Conservation (phyloP, 2,329 filamentous ascomycete genomes). For the Diaporthe batatas region DNA sequence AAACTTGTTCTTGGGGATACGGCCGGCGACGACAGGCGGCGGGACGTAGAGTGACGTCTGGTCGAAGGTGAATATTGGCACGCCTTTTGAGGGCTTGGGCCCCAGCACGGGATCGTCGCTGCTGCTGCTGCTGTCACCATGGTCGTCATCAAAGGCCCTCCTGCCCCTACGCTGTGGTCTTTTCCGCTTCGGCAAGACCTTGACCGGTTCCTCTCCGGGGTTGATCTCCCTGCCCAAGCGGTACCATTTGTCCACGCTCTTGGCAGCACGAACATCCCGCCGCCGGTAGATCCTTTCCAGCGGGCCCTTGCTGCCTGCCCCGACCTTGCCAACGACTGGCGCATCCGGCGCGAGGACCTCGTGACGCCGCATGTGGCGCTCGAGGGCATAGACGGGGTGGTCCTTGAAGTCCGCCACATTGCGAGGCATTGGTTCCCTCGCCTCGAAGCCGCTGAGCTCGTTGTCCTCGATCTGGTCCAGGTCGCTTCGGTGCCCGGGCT, state of each 20-base stretch:
- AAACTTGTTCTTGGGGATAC: conserved; percentile 90
- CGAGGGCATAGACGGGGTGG: conserved; percentile 86
- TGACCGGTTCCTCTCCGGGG: conserved; percentile 83
- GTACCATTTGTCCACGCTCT: conserved; percentile 91
- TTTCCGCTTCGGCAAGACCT: conserved; percentile 72
- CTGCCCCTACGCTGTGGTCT: conserved; percentile 46
- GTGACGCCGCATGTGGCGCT: conserved; percentile 85
- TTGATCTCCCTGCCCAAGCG: conserved; percentile 85
- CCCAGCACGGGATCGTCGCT: conserved; percentile 60
- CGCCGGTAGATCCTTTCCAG: conserved; percentile 87
- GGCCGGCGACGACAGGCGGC: conserved; percentile 80
- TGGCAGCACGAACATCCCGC: conserved; percentile 81
- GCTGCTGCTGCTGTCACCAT: conserved; percentile 60
- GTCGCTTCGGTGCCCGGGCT: conserved; percentile 58
- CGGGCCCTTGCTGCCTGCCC: conserved; percentile 71
- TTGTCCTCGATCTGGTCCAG: conserved; percentile 87
- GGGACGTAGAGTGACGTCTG: conserved; percentile 82
- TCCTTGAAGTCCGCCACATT: conserved; percentile 90
- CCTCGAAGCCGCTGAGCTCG: conserved; percentile 78
- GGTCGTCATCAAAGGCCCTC: conserved; percentile 47
- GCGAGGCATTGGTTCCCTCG: conserved; percentile 85
- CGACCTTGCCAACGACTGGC: conserved; percentile 81
- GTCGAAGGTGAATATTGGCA: conserved; percentile 70
- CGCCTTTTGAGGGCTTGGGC: conserved; percentile 59
- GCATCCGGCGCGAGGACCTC: conserved; percentile 83